These are phyloP conservation scores for Liriodendron chinense DNA, from an alignment of 164 flowering plant species.

Conservation along the genomic window DNA sequence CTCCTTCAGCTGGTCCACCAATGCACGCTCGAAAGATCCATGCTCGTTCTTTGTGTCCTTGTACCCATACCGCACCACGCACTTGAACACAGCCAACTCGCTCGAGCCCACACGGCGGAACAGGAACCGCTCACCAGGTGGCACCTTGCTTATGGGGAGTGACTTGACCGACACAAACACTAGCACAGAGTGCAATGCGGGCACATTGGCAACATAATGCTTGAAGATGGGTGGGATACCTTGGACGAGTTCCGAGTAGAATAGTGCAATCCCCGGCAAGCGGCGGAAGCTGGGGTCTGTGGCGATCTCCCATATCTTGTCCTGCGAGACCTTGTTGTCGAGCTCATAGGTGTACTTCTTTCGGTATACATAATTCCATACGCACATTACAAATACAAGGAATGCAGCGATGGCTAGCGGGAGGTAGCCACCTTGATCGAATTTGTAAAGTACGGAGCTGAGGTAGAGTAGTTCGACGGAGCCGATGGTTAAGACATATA, in stretches of 20 bases:
- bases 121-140: conserved; percentile 59
- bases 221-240: conserved; percentile 81
- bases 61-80: conserved; percentile 82
- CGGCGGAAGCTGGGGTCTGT: conserved; percentile 24
- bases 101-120: conserved; percentile 52
- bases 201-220: conserved; percentile 59
- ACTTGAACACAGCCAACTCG: conserved; percentile 51
- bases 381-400: conserved; percentile 52
- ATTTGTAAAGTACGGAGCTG: conserved; percentile 74
- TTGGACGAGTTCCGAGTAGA: conserved; percentile 80
- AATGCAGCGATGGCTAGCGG: conserved; percentile 56
- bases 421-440: conserved; percentile 70
- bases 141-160: conserved; percentile 67
- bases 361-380: conserved; percentile 36
- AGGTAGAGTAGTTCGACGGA: conserved; percentile 42
- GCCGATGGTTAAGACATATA: conserved; percentile 42
- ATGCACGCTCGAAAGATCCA: conserved; percentile 50
- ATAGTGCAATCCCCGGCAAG: conserved; percentile 61
- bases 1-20: conserved; percentile 52
- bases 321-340: conserved; percentile 53
- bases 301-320: conserved; percentile 33
- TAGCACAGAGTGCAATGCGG: conserved; percentile 69
- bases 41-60: conserved; percentile 47
- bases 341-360: conserved; percentile 66
- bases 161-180: conserved; percentile 75